Base-by-base conservation (phyloP, 169 alveolate species). In the Plasmodium vinckei region DNA sequence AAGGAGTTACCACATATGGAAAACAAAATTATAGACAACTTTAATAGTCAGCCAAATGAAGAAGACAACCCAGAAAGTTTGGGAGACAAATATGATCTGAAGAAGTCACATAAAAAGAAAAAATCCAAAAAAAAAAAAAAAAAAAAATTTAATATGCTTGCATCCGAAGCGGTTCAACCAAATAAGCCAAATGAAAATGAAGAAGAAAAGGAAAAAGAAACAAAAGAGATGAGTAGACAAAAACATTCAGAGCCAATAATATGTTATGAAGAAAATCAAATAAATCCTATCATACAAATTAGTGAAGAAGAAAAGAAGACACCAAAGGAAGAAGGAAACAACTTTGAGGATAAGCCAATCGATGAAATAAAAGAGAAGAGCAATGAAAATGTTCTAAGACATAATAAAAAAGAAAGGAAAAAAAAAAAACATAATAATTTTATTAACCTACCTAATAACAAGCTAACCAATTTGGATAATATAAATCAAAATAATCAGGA, bases 121-220 rank as follows among this genome's bases (percentile, higher is more conserved):
- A 57, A 57, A 39, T n/a, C 33, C 5, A n/a, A 72, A 57, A 72
- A 49, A 53, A 54, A 47, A n/a, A 27, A 72, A 57, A 72, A 63
- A 53, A 54, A 47, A 56, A 15, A 9, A 6, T 23, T n/a, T 46
- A 33, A 57, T 49, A 7, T 56, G 9, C 4, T 39, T n/a, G 42
- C 12, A 47, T 69, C 59, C 39, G 87, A 72, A n/a, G 4, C 23
- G 2, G 57, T 72, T 72, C 70, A 72, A 9, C 12, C 59, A 57
- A 72, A 57, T 33, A 57, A 44, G n/a, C 63, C 33, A 46, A 33
- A 19, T 19, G 65, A 39, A 17, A 21, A 17, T 49, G 49, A 72
- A 27, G n/a, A 25, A 39, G 54, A 23, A 54, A 51, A 25, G 46
- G 54, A 23, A 54, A 51, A 73, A 5, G 39, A 59, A 25, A 23